A percentile compares a stretch with the other conserved stretches of the same genome.
Evolutionary conservation across 345 rosid species (phyloP).

Genomic region (Hibiscus mutabilis): DNA sequence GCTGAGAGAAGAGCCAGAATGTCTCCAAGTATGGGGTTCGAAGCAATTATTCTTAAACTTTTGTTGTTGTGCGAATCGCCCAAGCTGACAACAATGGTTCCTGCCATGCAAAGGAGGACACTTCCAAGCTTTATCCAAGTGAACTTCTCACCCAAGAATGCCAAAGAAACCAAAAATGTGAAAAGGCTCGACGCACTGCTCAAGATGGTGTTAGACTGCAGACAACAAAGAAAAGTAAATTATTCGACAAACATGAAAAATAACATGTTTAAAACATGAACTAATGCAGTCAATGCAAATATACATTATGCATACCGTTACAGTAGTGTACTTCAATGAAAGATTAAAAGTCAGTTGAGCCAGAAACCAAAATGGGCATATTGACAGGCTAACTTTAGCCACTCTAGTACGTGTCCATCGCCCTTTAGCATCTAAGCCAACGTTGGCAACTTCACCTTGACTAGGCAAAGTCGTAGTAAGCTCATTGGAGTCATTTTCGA

Average conservation of each 20-base stretch:
- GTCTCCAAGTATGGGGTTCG: conserved; percentile 77
- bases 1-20: conserved; percentile 71
- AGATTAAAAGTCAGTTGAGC: conserved; percentile 89
- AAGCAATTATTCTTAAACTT: conserved; percentile 35
- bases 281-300: neutral
- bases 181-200: conserved; percentile 91
- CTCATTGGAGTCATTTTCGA: conserved; percentile 27
- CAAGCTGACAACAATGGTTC: conserved; percentile 80
- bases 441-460: conserved; percentile 14
- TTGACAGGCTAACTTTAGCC: conserved; percentile 70
- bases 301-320: conserved; percentile 50
- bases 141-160: conserved; percentile 78
- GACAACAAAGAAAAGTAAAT: conserved; percentile 13
- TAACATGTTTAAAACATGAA: neutral
- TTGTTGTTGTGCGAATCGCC: conserved; percentile 73
- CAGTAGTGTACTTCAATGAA: conserved; percentile 85
- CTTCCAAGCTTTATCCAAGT: conserved; percentile 84
- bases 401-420: conserved; percentile 83
- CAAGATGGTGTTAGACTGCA: conserved; percentile 91
- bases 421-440: conserved; percentile 65
- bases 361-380: conserved; percentile 92
- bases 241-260: conserved; percentile 1
- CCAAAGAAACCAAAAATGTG: conserved; percentile 76
- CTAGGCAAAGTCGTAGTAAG: conserved; percentile 19
- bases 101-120: conserved; percentile 92